Percentiles rank a stretch among this genome's conserved stretches.
phyloP scores from a whole-genome alignment of 2,329 filamentous ascomycete species.

The Cytospora leucostoma region DNA sequence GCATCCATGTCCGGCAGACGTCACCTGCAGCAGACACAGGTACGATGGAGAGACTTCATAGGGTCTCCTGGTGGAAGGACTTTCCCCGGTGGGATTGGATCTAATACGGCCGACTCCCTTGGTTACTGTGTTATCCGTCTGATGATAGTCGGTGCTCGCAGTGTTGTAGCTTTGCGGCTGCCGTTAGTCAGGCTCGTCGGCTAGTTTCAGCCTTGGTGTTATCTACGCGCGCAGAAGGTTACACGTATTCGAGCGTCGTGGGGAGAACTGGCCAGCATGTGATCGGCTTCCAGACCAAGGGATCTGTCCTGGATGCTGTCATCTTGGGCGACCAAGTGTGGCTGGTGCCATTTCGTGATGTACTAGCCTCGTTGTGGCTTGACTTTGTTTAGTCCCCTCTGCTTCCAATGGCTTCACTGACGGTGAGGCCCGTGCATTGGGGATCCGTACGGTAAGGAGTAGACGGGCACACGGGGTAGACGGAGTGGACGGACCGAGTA shows the following conservation, averaged over 20 bases:
- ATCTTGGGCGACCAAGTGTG: slow-evolving; percentile 22
- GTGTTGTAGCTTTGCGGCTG: neutral
- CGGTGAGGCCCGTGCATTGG: neutral
- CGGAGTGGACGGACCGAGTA: no score
- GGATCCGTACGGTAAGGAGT: no score
- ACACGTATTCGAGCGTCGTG: neutral
- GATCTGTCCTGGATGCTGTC: slow-evolving; percentile 23
- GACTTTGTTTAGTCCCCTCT: no score
- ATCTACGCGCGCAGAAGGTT: neutral
- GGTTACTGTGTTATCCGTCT: neutral
- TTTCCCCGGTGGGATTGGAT: slow-evolving; percentile 13
- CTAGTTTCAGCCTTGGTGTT: neutral
- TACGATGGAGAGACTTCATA: slow-evolving; percentile 20
- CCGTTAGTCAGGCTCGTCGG: neutral
- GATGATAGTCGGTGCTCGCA: neutral
- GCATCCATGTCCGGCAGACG: slow-evolving; percentile 41
- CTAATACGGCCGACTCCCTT: neutral
- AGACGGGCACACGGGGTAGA: no score
- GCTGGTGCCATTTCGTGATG: neutral
- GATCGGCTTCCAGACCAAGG: slow-evolving; percentile 8
- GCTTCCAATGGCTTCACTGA: neutral
- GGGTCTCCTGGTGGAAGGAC: slow-evolving; percentile 13
- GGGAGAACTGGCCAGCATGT: neutral
- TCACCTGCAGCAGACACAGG: slow-evolving; percentile 39
- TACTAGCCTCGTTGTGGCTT: neutral